These are phyloP conservation scores for Boletus edulis DNA, from an alignment of 768 basidiomycete genomes.

Conservation along the genomic window DNA sequence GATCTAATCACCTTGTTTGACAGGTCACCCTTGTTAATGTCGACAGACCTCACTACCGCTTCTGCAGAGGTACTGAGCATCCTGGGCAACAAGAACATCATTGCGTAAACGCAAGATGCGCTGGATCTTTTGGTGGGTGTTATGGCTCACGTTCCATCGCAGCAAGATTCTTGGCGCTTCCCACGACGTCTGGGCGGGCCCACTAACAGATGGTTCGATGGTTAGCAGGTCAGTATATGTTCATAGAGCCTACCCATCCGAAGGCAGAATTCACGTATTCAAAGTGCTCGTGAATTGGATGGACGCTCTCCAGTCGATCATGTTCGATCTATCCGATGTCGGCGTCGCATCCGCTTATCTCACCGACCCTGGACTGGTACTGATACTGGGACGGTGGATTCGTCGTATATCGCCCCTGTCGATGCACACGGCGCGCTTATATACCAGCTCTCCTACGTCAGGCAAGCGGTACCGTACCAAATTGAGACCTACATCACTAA, in stretches of 20 bases:
- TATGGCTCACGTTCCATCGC: neutral
- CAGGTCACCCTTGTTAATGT: constrained; percentile 15
- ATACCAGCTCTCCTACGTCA: neutral
- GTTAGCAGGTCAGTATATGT: constrained; percentile 1
- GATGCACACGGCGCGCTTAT: constrained; percentile 3
- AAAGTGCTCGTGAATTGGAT: constrained; percentile 10
- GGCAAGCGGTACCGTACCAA: neutral
- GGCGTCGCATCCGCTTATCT: constrained; percentile 1
- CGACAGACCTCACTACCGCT: constrained; percentile 6
- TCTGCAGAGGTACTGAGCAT: neutral
- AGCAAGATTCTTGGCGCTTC: constrained; percentile 16
- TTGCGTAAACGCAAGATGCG: constrained; percentile 6
- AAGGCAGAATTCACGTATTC: neutral
- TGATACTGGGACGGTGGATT: neutral
- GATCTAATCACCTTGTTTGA: neutral
- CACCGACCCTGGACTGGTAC: neutral
- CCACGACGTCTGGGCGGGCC: constrained; percentile 7
- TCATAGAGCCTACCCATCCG: no score
- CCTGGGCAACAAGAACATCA: constrained; percentile 6
- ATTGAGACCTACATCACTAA: constrained; percentile 1
- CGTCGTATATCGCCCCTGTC: neutral
- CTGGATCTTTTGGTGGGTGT: neutral
- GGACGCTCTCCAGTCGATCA: neutral
- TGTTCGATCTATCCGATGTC: constrained; percentile 2
- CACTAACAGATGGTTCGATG: constrained; percentile 1